Conservation (phyloP, 225 moss, liverwort and hornwort species). For the Pseudoscleropodium purum region DNA sequence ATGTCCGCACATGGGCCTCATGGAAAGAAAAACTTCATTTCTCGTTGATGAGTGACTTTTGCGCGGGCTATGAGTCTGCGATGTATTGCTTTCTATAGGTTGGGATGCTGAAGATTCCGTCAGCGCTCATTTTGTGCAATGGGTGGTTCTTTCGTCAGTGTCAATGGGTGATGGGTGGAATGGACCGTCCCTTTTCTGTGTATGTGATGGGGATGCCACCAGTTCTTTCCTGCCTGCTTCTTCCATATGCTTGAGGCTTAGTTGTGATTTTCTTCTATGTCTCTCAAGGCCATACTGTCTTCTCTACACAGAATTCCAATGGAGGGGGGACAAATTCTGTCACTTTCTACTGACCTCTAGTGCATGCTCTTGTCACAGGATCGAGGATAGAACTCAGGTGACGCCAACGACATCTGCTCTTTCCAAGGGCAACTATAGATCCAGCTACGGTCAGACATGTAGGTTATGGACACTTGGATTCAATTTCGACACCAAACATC, state of each 20-base stretch:
- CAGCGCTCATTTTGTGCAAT: neutral
- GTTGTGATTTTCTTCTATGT: neutral
- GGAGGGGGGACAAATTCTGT: neutral
- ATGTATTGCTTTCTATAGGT: neutral
- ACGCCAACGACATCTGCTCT: neutral
- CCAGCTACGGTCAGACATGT: neutral
- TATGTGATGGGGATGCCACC: neutral
- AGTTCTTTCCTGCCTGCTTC: neutral
- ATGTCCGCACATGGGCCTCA: neutral
- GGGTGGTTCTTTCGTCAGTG: neutral
- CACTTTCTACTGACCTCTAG: neutral
- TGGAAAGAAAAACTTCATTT: neutral
- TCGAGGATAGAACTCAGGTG: neutral
- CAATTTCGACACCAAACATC: neutral
- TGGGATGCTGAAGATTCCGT: neutral
- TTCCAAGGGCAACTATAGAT: neutral
- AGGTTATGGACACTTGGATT: neutral
- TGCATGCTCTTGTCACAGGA: conserved; percentile 1
- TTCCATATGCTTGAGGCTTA: neutral
- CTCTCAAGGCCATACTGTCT: neutral
- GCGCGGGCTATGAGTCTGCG: neutral
- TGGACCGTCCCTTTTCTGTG: neutral
- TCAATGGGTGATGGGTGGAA: neutral
- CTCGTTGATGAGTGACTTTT: neutral
- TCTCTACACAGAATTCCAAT: neutral